Conservation (phyloP, 2,329 filamentous ascomycete species). For the Penicillium sp. region DNA sequence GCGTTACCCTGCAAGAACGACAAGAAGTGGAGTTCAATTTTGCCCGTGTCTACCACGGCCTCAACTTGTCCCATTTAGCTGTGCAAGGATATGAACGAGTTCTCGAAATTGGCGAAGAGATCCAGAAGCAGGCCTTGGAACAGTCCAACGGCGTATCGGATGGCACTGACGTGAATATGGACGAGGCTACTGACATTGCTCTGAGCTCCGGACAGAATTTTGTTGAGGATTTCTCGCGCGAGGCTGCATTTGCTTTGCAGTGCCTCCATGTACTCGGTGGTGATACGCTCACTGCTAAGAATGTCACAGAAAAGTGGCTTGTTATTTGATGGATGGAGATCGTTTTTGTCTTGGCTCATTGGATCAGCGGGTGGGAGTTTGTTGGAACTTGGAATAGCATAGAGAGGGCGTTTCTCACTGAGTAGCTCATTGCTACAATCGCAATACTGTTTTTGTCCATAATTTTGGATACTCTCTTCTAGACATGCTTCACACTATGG, state of each 20-base stretch:
- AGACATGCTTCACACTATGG: not conserved
- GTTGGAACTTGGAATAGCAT: not conserved
- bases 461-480: not conserved
- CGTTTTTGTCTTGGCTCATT: not conserved
- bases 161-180: conserved; percentile 38
- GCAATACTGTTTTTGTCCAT: not conserved
- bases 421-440: not conserved
- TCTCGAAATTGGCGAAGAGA: conserved; percentile 52
- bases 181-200: conserved; percentile 10
- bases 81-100: conserved; percentile 69
- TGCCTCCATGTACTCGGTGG: conserved; percentile 66
- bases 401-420: not conserved
- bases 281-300: conserved; percentile 61
- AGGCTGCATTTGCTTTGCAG: conserved; percentile 75
- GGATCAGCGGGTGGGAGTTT: not conserved
- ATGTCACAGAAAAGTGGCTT: conserved; percentile 62
- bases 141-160: conserved; percentile 42
- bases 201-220: conserved; percentile 17
- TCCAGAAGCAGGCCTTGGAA: conserved; percentile 37
- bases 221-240: conserved; percentile 63
- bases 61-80: conserved; percentile 73
- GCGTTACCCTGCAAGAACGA: conserved; percentile 47
- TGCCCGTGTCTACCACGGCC: conserved; percentile 71
- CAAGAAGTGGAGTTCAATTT: conserved; percentile 85
- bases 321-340: conserved; percentile 44